Evolutionary conservation across 1,139 yeast species (phyloP).

Genomic region (Lodderomyces beijingensis): DNA sequence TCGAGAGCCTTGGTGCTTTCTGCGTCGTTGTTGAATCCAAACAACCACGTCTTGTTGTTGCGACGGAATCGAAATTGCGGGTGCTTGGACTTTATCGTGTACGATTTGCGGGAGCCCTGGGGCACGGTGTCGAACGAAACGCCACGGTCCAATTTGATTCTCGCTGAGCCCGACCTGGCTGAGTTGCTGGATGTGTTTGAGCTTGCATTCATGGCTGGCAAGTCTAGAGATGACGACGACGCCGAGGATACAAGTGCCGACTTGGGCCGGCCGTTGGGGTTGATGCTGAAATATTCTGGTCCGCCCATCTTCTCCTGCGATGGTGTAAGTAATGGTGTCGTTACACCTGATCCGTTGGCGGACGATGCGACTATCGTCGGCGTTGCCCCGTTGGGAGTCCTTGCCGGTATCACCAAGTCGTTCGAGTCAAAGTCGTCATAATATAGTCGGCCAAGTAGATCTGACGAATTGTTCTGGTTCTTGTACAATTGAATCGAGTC

Average conservation of each 20-base stretch:
- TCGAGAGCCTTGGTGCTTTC: constrained; percentile 58
- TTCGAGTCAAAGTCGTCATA: constrained; percentile 44
- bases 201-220: constrained; percentile 1
- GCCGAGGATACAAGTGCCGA: neutral
- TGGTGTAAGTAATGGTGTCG: constrained; percentile 6
- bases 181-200: constrained; percentile 4
- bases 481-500: constrained; percentile 41
- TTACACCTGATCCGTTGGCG: constrained; percentile 14
- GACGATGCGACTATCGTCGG: constrained; percentile 21
- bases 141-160: constrained; percentile 23
- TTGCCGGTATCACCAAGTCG: too few species aligned
- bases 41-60: constrained; percentile 56
- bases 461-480: constrained; percentile 37
- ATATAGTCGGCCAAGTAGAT: constrained; percentile 40
- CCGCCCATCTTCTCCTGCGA: neutral
- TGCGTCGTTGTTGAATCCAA: constrained; percentile 56
- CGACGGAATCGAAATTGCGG: constrained; percentile 51
- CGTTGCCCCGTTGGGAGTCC: neutral
- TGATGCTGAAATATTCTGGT: neutral
- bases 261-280: constrained; percentile 1
- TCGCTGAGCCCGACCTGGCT: constrained; percentile 3
- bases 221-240: constrained; percentile 3
- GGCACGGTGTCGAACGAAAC: constrained; percentile 51
- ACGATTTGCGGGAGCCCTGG: constrained; percentile 38
- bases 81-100: constrained; percentile 54